Evolutionary conservation across 257 asterid genomes (phyloP).

Genomic region (Solanum appendiculatum): DNA sequence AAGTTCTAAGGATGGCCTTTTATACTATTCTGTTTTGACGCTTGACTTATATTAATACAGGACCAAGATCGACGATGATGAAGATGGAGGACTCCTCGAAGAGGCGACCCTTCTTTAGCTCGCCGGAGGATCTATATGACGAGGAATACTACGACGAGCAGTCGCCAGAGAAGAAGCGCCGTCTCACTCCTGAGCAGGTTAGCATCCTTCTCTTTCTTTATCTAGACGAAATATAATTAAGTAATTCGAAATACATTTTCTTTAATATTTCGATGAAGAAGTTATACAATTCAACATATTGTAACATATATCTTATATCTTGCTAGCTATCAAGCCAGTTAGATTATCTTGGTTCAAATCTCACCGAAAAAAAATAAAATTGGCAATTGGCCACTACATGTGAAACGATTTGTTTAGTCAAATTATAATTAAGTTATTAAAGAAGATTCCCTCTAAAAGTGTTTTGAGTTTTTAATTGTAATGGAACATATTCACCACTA

Average conservation of each 20-base stretch:
- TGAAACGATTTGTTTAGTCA: not conserved
- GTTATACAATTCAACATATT: not conserved
- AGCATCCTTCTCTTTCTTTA: not conserved
- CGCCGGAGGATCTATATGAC: constrained; percentile 65
- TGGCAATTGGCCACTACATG: not conserved
- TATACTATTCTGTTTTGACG: not conserved
- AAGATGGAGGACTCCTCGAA: constrained; percentile 64
- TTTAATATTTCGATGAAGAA: not conserved
- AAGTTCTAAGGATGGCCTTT: not conserved
- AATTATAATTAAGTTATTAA: not conserved
- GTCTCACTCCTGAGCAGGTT: constrained; percentile 92
- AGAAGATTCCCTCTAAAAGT: not conserved
- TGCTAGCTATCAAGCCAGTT: not conserved
- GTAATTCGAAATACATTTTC: not conserved
- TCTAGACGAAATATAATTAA: not conserved
- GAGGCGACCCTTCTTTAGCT: constrained; percentile 73
- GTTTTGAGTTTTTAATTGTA: not conserved
- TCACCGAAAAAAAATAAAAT: not conserved
- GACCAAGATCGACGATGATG: constrained; percentile 53
- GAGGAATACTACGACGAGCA: constrained; percentile 94
- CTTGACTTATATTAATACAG: constrained; percentile 1
- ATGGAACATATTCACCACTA: not conserved
- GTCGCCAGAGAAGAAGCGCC: constrained; percentile 93
- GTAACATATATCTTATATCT: not conserved
- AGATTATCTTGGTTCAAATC: not conserved